Evolutionary conservation across 2,329 filamentous ascomycete species (phyloP).

Genomic region (Exophiala aquamarina): DNA sequence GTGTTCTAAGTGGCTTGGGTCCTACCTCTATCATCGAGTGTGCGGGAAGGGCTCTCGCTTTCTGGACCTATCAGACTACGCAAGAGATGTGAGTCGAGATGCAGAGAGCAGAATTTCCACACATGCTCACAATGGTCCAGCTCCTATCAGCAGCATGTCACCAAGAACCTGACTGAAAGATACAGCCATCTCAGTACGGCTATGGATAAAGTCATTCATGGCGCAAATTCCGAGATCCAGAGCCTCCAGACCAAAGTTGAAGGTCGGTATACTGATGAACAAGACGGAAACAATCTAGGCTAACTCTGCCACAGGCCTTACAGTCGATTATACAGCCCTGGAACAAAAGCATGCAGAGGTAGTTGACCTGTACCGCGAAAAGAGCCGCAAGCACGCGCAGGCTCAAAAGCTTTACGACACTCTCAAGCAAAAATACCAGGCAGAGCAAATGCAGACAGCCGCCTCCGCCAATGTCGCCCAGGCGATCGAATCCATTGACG

Average conservation of each 20-base stretch:
- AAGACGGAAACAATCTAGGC: slow-evolving; percentile 31
- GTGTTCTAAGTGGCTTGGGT: slow-evolving; percentile 76
- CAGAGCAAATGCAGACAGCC: slow-evolving; percentile 54
- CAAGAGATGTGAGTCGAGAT: slow-evolving; percentile 70
- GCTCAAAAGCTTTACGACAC: slow-evolving; percentile 62
- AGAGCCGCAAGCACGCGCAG: slow-evolving; percentile 67
- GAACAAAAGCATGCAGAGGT: slow-evolving; percentile 73
- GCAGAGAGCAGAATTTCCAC: not conserved
- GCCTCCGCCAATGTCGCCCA: slow-evolving; percentile 54
- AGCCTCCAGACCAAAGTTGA: slow-evolving; percentile 64
- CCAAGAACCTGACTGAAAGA: slow-evolving; percentile 71
- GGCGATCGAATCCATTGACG: slow-evolving; percentile 40
- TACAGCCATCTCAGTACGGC: slow-evolving; percentile 64
- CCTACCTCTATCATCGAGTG: slow-evolving; percentile 85
- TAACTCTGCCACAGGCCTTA: slow-evolving; percentile 48
- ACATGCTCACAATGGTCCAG: slow-evolving; percentile 41
- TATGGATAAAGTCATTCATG: slow-evolving; percentile 70
- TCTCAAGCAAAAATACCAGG: slow-evolving; percentile 57
- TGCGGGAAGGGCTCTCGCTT: slow-evolving; percentile 72
- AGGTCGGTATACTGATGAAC: slow-evolving; percentile 42
- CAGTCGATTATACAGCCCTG: slow-evolving; percentile 62
- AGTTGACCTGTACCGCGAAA: slow-evolving; percentile 65
- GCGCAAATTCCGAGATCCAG: slow-evolving; percentile 72
- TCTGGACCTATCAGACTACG: slow-evolving; percentile 83
- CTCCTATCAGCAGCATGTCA: slow-evolving; percentile 74